These are phyloP conservation scores for Kodamaea restingae DNA, from an alignment of 805 yeast species.

Conservation along the genomic window DNA sequence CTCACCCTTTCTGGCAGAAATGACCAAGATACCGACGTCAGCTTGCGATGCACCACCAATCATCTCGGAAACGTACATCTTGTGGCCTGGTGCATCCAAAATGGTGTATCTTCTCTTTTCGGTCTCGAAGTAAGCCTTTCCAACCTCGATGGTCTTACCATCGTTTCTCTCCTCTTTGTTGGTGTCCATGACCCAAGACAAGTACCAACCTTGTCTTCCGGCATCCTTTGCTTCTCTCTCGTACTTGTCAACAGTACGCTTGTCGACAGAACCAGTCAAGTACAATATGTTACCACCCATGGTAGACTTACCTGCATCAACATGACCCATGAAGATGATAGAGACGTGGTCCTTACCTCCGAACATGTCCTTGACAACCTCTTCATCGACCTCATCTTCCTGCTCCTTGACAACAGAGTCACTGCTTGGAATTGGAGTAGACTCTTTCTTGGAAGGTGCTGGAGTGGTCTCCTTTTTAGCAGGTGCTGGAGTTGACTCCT, in stretches of 20 bases:
- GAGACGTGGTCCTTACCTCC: slow-evolving; percentile 98
- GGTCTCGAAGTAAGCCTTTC: slow-evolving; percentile 96
- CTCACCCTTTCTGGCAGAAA: slow-evolving; percentile 98
- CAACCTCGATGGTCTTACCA: slow-evolving; percentile 99
- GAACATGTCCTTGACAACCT: slow-evolving; percentile 84
- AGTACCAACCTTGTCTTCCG: slow-evolving; percentile 99
- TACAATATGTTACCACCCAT: slow-evolving; percentile 97
- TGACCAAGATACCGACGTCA: slow-evolving; percentile 95
- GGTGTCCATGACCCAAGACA: slow-evolving; percentile 99
- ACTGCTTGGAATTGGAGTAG: slow-evolving; percentile 16
- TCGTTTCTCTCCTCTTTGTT: slow-evolving; percentile 98
- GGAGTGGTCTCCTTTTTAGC: slow-evolving; percentile 11
- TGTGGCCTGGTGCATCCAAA: slow-evolving; percentile 99
- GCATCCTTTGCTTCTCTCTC: slow-evolving; percentile 99
- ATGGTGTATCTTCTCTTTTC: slow-evolving; percentile 97
- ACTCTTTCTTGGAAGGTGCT: slow-evolving; percentile 14
- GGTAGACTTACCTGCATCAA: slow-evolving; percentile 98
- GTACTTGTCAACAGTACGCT: slow-evolving; percentile 96
- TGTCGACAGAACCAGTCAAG: slow-evolving; percentile 95
- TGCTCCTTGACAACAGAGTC: slow-evolving; percentile 61
- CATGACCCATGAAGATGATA: slow-evolving; percentile 98
- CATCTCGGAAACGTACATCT: slow-evolving; percentile 98
- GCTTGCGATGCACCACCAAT: slow-evolving; percentile 99
- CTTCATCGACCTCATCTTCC: slow-evolving; percentile 81
- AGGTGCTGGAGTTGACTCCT: slow-evolving; percentile 13